Conservation (phyloP, 2,329 filamentous ascomycete species). For the Penicillium sp. region DNA sequence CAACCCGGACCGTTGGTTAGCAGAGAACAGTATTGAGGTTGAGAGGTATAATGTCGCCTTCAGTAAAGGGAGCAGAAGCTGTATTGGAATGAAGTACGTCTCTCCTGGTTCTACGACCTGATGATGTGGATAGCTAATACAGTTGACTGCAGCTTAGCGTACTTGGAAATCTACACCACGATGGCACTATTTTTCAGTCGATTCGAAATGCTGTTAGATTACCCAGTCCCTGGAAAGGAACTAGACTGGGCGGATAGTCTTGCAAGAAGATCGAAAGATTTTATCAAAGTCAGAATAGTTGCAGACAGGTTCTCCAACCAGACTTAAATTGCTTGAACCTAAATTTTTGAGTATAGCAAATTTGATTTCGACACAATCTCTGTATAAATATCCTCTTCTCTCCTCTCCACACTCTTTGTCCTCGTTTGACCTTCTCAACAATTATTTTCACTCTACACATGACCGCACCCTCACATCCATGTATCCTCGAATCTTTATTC, state of each 20-base stretch:
- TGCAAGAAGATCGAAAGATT: neutral
- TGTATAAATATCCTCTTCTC: too few species aligned
- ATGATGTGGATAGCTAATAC: neutral
- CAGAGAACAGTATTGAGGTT: neutral
- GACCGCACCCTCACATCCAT: too few species aligned
- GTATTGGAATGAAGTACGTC: slow-evolving; percentile 7
- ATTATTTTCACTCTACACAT: too few species aligned
- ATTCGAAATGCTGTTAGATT: slow-evolving; percentile 3
- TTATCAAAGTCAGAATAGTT: slow-evolving; percentile 2
- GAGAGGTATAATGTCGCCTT: slow-evolving; percentile 9
- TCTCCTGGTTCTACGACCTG: neutral
- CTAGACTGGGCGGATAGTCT: slow-evolving; percentile 3
- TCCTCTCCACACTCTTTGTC: too few species aligned
- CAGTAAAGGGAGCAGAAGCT: slow-evolving; percentile 4
- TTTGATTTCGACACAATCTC: too few species aligned
- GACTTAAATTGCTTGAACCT: too few species aligned
- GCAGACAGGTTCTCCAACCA: neutral
- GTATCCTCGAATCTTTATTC: too few species aligned
- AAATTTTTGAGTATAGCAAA: too few species aligned
- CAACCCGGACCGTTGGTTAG: slow-evolving; percentile 6
- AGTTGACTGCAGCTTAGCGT: slow-evolving; percentile 1
- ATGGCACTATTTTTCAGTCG: slow-evolving; percentile 2
- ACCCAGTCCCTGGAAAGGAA: neutral
- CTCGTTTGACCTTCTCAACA: too few species aligned
- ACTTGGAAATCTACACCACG: slow-evolving; percentile 7